phyloP scores from a whole-genome alignment of 441 rosid species.

The Hura crepitans region DNA sequence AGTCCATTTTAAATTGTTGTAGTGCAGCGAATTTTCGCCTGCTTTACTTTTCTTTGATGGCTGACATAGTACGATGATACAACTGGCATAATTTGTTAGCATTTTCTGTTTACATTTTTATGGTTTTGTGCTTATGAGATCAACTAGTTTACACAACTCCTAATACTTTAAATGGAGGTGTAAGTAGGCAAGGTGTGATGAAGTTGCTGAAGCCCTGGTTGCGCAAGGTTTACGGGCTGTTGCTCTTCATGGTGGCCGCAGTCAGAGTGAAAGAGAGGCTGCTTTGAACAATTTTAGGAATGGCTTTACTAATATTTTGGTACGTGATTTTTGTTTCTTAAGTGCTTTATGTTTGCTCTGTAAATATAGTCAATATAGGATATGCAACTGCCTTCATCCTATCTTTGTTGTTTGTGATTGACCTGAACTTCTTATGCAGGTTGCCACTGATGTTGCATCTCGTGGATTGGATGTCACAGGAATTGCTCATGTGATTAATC shows the following conservation, averaged over 20 bases:
- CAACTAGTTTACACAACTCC: not conserved
- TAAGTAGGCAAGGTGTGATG: constrained; percentile 36
- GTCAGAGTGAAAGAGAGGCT: constrained; percentile 42
- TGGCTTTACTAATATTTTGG: constrained; percentile 37
- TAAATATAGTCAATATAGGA: no score
- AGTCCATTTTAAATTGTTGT: not conserved
- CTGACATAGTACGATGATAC: not conserved
- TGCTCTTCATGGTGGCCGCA: constrained; percentile 42
- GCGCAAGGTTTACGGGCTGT: constrained; percentile 38
- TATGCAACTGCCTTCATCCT: not conserved
- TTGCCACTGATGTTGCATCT: constrained; percentile 44
- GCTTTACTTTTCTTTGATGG: not conserved
- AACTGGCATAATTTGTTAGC: not conserved
- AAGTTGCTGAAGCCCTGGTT: constrained; percentile 39
- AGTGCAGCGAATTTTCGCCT: not conserved
- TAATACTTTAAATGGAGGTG: constrained; percentile 13
- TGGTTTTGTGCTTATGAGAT: no score
- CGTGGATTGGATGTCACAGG: constrained; percentile 45
- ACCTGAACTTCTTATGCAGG: constrained; percentile 23
- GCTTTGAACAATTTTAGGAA: constrained; percentile 39
- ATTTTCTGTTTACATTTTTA: not conserved
- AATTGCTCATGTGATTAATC: constrained; percentile 41
- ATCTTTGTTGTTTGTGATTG: not conserved
- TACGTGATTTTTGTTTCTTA: constrained; percentile 4
- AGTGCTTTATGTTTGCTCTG: not conserved